Percentiles rank a stretch among this genome's conserved stretches.
phyloP scores from a whole-genome alignment of 2,329 filamentous ascomycete species.

The Arthrobotrys pseudoclavata region DNA sequence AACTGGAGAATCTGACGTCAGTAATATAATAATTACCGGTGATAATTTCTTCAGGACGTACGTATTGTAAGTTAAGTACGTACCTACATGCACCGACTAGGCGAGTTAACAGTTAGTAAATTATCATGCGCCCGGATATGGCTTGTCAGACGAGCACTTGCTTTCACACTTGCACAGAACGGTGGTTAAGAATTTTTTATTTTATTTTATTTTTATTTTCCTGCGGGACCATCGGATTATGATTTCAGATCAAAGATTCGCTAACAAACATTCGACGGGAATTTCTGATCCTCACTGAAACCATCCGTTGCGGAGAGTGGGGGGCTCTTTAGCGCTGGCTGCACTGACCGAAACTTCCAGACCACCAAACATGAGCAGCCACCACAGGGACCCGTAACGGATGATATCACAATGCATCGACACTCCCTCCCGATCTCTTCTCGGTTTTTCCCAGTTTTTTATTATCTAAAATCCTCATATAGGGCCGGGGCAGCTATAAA shows the following conservation, averaged over 20 bases:
- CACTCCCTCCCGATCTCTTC: too few relatives aligned
- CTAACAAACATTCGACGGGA: conserved; percentile 18
- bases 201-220: not conserved
- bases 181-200: conserved; percentile 1
- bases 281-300: conserved; percentile 51
- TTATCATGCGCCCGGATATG: conserved; percentile 47
- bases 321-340: conserved; percentile 25
- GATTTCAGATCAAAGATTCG: conserved; percentile 55
- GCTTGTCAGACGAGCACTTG: conserved; percentile 45
- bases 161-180: not conserved
- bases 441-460: not conserved
- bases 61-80: too few relatives aligned
- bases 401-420: conserved; percentile 53
- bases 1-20: conserved; percentile 47
- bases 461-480: conserved; percentile 3
- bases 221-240: conserved; percentile 49
- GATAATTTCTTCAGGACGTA: conserved; percentile 22
- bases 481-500: conserved; percentile 1
- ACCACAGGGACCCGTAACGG: conserved; percentile 23
- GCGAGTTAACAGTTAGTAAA: not conserved
- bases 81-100: conserved; percentile 8
- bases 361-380: not conserved
- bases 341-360: not conserved
- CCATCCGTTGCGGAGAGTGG: conserved; percentile 45
- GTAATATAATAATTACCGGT: conserved; percentile 14